Percentiles rank a stretch among this genome's conserved stretches.
Conservation (phyloP, 2,329 filamentous ascomycete genomes). For the Arthrobotrys iridis region DNA sequence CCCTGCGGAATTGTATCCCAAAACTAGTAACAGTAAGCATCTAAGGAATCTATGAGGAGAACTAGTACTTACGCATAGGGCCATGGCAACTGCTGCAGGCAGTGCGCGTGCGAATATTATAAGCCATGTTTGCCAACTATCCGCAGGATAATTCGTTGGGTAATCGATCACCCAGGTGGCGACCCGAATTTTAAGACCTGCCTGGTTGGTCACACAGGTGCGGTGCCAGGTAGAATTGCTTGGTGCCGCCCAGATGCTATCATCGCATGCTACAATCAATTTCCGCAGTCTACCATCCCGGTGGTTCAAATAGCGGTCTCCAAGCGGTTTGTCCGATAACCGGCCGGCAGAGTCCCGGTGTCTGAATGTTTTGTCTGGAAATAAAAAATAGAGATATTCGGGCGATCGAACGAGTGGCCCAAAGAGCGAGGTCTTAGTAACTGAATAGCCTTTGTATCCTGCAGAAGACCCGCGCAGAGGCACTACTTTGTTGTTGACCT, state of each 20-base stretch:
- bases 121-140: constrained; percentile 38
- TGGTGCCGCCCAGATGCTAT: constrained; percentile 43
- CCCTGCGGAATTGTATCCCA: no score
- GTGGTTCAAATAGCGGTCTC: constrained; percentile 55
- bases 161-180: constrained; percentile 55
- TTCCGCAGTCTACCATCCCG: constrained; percentile 49
- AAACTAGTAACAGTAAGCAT: no score
- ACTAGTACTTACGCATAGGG: constrained; percentile 1
- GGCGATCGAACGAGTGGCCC: no score
- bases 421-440: no score
- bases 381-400: no score
- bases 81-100: constrained; percentile 32
- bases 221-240: constrained; percentile 54
- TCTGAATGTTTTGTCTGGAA: neutral
- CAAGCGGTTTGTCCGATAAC: constrained; percentile 19
- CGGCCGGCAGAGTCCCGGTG: constrained; percentile 55
- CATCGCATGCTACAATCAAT: constrained; percentile 51
- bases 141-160: constrained; percentile 39
- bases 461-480: no score
- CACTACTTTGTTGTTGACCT: no score
- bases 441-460: no score
- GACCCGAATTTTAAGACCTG: constrained; percentile 37
- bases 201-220: constrained; percentile 52
- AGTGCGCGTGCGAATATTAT: constrained; percentile 30
- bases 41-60: neutral